Conservation (phyloP, 768 basidiomycete species). For the Trametes coccinea region DNA sequence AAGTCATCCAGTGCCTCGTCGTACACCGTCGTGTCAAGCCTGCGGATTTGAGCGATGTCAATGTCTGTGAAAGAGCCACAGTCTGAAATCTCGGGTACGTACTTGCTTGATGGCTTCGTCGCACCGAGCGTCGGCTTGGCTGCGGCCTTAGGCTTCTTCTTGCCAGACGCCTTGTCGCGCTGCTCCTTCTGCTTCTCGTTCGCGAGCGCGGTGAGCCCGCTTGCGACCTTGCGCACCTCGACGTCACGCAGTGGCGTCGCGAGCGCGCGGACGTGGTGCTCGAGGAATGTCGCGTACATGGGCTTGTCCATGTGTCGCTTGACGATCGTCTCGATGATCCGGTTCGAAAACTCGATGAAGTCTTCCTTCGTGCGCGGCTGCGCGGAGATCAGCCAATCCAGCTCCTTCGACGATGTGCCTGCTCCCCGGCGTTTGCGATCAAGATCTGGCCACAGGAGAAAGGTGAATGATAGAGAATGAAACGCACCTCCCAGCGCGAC, state of each 20-base stretch:
- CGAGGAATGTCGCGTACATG: constrained; percentile 80
- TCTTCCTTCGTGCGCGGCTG: constrained; percentile 90
- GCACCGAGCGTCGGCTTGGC: constrained; percentile 78
- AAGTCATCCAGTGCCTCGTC: constrained; percentile 93
- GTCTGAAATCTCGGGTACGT: constrained; percentile 25
- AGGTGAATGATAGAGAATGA: background rate
- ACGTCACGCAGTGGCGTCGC: constrained; percentile 81
- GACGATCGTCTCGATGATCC: constrained; percentile 74
- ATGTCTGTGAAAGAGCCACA: constrained; percentile 1
- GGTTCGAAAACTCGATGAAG: constrained; percentile 70
- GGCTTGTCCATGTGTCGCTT: constrained; percentile 82
- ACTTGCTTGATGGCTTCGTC: constrained; percentile 67
- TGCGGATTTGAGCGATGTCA: constrained; percentile 33
- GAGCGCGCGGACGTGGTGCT: constrained; percentile 77
- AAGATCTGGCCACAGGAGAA: background rate
- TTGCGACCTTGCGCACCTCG: constrained; percentile 89
- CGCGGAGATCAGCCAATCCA: constrained; percentile 71
- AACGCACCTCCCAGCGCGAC: constrained; percentile 61
- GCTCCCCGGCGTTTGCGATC: background rate
- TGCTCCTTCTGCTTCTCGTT: constrained; percentile 96
- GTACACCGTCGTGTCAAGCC: constrained; percentile 78
- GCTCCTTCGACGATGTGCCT: constrained; percentile 70
- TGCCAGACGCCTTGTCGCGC: constrained; percentile 81
- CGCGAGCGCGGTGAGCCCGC: constrained; percentile 79
- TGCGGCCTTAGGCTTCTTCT: constrained; percentile 79